These are phyloP conservation scores for Geotrichum macrosporum DNA, from an alignment of 1,139 yeast genomes.

Conservation along the genomic window DNA sequence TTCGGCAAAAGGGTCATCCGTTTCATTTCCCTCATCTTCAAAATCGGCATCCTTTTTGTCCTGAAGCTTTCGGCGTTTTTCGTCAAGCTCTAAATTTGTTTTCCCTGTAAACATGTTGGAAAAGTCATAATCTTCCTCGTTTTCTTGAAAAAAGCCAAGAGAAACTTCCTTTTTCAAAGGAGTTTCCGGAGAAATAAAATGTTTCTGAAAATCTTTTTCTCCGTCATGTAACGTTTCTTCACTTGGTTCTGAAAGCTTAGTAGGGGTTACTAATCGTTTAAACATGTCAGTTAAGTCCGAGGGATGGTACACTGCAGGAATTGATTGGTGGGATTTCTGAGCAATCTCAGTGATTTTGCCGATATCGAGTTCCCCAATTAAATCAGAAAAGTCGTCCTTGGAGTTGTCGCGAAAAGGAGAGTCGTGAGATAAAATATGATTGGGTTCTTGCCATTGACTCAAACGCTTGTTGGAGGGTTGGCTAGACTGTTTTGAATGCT, in stretches of 20 bases:
- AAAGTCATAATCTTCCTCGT: slow-evolving; percentile 28
- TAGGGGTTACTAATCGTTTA: background rate
- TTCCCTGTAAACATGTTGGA: slow-evolving; percentile 23
- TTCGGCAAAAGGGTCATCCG: slow-evolving; percentile 33
- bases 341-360: slow-evolving; percentile 22
- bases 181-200: slow-evolving; percentile 1
- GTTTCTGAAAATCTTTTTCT: background rate
- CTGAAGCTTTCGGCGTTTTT: slow-evolving; percentile 2
- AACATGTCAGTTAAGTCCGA: slow-evolving; percentile 12
- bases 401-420: slow-evolving; percentile 26
- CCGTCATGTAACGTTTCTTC: background rate
- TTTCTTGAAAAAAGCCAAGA: slow-evolving; percentile 21
- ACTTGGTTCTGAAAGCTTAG: background rate
- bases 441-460: slow-evolving; percentile 6
- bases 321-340: slow-evolving; percentile 4
- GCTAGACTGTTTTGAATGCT: slow-evolving; percentile 1
- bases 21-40: slow-evolving; percentile 24
- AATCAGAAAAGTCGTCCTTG: slow-evolving; percentile 31
- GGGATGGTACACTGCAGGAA: slow-evolving; percentile 12
- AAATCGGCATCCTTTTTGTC: background rate
- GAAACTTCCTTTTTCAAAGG: slow-evolving; percentile 6
- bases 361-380: slow-evolving; percentile 31
- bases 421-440: too few species aligned
- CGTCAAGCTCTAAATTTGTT: background rate
- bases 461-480: background rate